A percentile compares a stretch with the other conserved stretches of the same genome.
phyloP scores from a whole-genome alignment of 768 basidiomycete genomes.

The Boletus tylopilopsis region DNA sequence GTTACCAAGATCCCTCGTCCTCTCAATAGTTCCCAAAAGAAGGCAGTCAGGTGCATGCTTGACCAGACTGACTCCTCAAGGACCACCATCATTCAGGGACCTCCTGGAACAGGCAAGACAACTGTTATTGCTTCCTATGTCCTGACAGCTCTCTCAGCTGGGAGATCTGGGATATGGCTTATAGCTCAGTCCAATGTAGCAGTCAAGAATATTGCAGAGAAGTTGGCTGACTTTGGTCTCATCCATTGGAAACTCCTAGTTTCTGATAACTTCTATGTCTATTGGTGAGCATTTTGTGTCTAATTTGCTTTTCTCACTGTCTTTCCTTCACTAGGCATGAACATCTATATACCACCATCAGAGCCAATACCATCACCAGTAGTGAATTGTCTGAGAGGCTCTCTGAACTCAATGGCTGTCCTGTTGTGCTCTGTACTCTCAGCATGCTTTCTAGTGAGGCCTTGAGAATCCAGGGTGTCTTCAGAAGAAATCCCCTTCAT shows the following conservation, averaged over 20 bases:
- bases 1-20: conserved; percentile 20
- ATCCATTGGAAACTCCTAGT: conserved; percentile 63
- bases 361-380: conserved; percentile 50
- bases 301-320: background rate
- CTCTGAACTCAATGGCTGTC: conserved; percentile 34
- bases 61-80: conserved; percentile 30
- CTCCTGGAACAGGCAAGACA: conserved; percentile 72
- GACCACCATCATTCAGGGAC: conserved; percentile 42
- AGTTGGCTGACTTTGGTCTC: conserved; percentile 55
- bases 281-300: conserved; percentile 47
- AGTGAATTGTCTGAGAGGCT: conserved; percentile 33
- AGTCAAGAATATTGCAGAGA: conserved; percentile 87
- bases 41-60: conserved; percentile 38
- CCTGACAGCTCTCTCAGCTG: conserved; percentile 38
- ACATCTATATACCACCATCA: conserved; percentile 57
- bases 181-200: conserved; percentile 85
- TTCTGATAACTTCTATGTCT: conserved; percentile 61
- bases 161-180: conserved; percentile 63
- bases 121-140: conserved; percentile 68
- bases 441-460: conserved; percentile 60
- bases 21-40: conserved; percentile 38
- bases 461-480: conserved; percentile 19
- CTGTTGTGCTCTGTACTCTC: conserved; percentile 72
- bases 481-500: conserved; percentile 35
- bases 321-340: conserved; percentile 61